Evolutionary conservation across 805 yeast genomes (phyloP), one percentile per base, ranked within the genome.

Genomic region (Wickerhamiella occidentalis): DNA sequence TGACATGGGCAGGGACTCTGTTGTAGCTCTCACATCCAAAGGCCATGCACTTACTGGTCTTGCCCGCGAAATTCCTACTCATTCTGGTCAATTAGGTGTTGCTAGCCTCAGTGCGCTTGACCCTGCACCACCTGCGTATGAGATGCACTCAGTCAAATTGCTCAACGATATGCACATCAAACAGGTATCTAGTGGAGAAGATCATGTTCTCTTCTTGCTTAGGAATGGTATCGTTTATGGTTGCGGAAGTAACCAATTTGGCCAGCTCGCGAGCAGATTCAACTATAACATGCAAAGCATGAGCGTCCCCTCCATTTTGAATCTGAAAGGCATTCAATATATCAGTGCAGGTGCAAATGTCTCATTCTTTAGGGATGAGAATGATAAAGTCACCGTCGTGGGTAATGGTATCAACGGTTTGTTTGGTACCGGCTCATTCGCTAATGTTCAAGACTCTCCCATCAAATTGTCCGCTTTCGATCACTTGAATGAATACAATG

Each of bases 391-490:
- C 23, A 63, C 82, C 55, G 72, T 85, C 2, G 80, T 87, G 68
- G 98, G 98, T 18, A 79, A 79, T 58, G 95, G 96, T 4, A 62
- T 82, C 47, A 74, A 76, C 58, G 98, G 97, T 15, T 94, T 86
- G 65, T 69, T 87, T 49, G 98, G 96, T 21, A 75, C 76, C 41
- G 86, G 85, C 13, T 73, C 80, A 50, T 87, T 72, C 62, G 67
- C 80, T 30, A 95, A 87, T 63, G 80, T 84, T 15, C 83, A 80
- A 59, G 68, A 76, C 17, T 73, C 72, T 43, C 95, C 96, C 6
- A 67, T 74, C 17, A 74, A 75, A 40, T 61, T 88, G 52, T 72
- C 73, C 56, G 59, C 72, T 1, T 62, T 82, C 40, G 48, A 63
- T 22, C 65, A 69, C 12, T 65, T 79, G 45, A 65, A 65, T 36